Conservation (phyloP, 2,329 filamentous ascomycete genomes). For the Immersiporthe knoxdaviesiana region DNA sequence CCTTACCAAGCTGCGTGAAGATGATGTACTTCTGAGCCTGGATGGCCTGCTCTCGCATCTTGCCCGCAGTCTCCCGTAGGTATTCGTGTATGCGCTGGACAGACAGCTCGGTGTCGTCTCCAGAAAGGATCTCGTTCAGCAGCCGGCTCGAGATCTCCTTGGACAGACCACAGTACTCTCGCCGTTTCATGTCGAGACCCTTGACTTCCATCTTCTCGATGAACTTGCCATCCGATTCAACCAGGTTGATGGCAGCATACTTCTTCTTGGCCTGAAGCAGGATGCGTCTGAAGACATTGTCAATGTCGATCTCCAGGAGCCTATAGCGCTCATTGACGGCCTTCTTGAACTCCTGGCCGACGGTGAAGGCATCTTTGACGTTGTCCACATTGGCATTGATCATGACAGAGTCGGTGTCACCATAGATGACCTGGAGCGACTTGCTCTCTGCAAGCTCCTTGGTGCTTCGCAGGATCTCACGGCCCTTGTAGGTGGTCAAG, state of each 20-base stretch:
- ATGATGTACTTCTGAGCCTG: slow-evolving; percentile 92
- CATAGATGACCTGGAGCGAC: slow-evolving; percentile 93
- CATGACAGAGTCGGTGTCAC: slow-evolving; percentile 99
- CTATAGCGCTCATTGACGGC: slow-evolving; percentile 93
- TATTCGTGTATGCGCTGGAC: slow-evolving; percentile 93
- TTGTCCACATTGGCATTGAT: slow-evolving; percentile 98
- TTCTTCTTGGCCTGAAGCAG: slow-evolving; percentile 98
- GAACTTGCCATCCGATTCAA: slow-evolving; percentile 86
- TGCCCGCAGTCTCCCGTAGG: slow-evolving; percentile 77
- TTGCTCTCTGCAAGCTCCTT: slow-evolving; percentile 94
- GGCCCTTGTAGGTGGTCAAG: slow-evolving; percentile 94
- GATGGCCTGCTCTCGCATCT: slow-evolving; percentile 81
- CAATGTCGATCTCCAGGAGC: slow-evolving; percentile 95
- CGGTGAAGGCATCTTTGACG: slow-evolving; percentile 84
- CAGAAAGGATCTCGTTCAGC: slow-evolving; percentile 92
- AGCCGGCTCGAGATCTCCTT: slow-evolving; percentile 92
- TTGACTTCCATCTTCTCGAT: slow-evolving; percentile 97
- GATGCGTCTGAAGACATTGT: slow-evolving; percentile 93
- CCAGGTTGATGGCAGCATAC: slow-evolving; percentile 94
- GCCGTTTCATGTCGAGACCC: slow-evolving; percentile 94
- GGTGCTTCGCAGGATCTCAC: slow-evolving; percentile 94
- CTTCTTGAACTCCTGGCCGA: slow-evolving; percentile 93
- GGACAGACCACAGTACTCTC: slow-evolving; percentile 93
- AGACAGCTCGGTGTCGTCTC: slow-evolving; percentile 86
- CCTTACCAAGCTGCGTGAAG: slow-evolving; percentile 95